Conservation (phyloP, 176 grass and related monocot species). For the Carex scoparia region DNA sequence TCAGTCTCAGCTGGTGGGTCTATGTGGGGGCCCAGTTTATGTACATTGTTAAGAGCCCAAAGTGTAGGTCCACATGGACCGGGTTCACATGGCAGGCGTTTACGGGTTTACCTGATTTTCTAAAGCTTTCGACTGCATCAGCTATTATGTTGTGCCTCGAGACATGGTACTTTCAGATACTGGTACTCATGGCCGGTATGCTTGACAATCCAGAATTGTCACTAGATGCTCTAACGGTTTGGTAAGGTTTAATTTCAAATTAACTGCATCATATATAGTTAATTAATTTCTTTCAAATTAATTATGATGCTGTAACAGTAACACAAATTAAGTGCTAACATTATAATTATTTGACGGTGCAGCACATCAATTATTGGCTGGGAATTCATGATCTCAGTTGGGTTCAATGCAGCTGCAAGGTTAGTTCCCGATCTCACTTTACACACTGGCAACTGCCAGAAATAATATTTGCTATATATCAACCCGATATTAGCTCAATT, state of each 20-base stretch:
- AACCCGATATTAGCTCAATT: background rate
- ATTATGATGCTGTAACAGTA: background rate
- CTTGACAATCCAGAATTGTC: conserved; percentile 66
- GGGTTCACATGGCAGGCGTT: conserved; percentile 80
- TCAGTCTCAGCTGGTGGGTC: conserved; percentile 72
- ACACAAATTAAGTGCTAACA: background rate
- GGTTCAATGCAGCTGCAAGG: conserved; percentile 93
- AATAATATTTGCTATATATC: background rate
- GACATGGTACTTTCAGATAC: conserved; percentile 89
- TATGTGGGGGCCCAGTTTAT: conserved; percentile 61
- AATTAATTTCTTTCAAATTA: too few relatives aligned
- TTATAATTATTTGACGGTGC: conserved; percentile 24
- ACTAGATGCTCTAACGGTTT: conserved; percentile 81
- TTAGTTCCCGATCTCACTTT: background rate
- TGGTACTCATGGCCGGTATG: conserved; percentile 77
- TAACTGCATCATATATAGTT: too few relatives aligned
- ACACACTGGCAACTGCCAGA: background rate
- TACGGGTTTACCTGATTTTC: conserved; percentile 56
- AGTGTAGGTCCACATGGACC: conserved; percentile 58
- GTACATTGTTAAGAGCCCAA: conserved; percentile 60
- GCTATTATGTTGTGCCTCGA: conserved; percentile 93
- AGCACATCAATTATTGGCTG: conserved; percentile 73
- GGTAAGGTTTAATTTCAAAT: conserved; percentile 28
- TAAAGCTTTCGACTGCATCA: conserved; percentile 56
- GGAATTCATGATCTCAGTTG: conserved; percentile 86